Percentiles rank a stretch among this genome's conserved stretches.
Evolutionary conservation across 441 rosid genomes (phyloP).

Genomic region (Populus trichocarpa): DNA sequence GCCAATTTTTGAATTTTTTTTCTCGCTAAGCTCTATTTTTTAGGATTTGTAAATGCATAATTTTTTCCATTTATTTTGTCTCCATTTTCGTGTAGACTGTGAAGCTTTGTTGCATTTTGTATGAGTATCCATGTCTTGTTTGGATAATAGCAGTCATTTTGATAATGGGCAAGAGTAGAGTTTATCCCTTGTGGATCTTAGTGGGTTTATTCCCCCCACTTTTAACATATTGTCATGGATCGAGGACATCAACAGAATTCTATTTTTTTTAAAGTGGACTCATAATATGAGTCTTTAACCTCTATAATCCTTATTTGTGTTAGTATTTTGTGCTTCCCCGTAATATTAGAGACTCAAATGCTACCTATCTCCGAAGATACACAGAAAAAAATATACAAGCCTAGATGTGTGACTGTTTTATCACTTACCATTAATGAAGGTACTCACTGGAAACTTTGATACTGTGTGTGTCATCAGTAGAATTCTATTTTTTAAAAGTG

Average conservation of each 20-base stretch:
- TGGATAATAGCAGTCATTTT: background rate
- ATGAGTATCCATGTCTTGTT: background rate
- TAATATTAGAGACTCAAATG: background rate
- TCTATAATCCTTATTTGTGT: no score
- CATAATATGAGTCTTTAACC: no score
- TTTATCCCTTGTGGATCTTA: background rate
- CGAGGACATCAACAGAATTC: no score
- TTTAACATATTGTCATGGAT: no score
- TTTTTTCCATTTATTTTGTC: background rate
- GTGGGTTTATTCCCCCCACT: background rate
- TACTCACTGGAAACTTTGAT: no score
- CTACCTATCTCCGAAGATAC: no score
- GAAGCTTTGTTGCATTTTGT: background rate
- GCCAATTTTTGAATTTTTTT: background rate
- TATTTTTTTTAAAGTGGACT: no score
- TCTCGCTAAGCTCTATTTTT: background rate
- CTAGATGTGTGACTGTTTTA: no score
- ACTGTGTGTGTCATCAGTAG: background rate
- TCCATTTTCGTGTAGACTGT: background rate
- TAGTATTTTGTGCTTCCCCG: background rate
- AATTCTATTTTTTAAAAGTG: background rate
- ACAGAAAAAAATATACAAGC: no score
- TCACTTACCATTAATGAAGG: no score
- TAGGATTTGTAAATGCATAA: background rate
- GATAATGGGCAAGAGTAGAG: background rate